Evolutionary conservation across 1,139 yeast genomes (phyloP), one percentile per base, ranked within the genome.

Genomic region (Sugiyamaella novakii): DNA sequence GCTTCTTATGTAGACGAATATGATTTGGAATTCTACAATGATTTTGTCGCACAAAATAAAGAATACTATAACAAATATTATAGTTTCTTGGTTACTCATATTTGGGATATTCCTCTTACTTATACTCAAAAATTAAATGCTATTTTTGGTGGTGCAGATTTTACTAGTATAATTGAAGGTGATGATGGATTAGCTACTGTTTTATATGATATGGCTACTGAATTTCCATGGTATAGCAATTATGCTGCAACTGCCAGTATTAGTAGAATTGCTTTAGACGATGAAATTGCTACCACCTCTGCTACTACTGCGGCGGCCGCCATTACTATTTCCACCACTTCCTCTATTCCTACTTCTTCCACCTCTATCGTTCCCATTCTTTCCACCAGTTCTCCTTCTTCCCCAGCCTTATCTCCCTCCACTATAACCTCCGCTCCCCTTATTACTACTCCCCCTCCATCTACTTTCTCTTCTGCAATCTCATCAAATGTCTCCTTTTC

Each of bases 161-260:
- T 41, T 36, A 50, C 52, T 8, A 35, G 49, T 8, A 44, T 50
- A 7, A 38, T 54, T 24, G 39, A 38, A 7, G 41, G 24, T 5
- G 50, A 52, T 24, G 49, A 48, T 12, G 54, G 44, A 5, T 33
- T 54, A n/a, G 54, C 50, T 8, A 47, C 57, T 8, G 55, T 46
- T 7, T 41, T 52, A 42, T 54, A 54, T 44, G 43, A 47, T 19
- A 44, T 54, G 33, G 50, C 46, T 31, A 54, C 54, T 8, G 53
- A 52, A 34, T 44, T 54, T 29, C 57, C 57, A 2, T 54, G 57
- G 57, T 54, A 50, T 36, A 37, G 47, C 22, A 27, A 46, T 25
- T 49, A 43, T 38, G 44, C 39, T 11, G 53, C 53, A 22, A 50
- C 53, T 5, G 53, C 51, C 18, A 45, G 50, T 28, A 40, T 34